Evolutionary conservation across 257 asterid species (phyloP).

Genomic region (Agastache rugosa): DNA sequence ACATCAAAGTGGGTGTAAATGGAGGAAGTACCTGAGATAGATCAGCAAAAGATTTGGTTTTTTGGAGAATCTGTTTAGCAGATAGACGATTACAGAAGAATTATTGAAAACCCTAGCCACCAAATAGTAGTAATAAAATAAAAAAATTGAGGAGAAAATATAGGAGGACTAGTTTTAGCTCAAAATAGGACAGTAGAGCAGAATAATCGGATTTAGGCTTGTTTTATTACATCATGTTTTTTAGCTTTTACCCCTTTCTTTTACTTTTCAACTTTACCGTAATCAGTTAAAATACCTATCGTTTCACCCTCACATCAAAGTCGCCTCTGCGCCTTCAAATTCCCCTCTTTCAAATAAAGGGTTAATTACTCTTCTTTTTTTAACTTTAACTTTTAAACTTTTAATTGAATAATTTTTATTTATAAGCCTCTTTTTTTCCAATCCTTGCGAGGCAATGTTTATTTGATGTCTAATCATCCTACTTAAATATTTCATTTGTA

Average conservation of each 20-base stretch:
- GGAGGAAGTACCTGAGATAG: conserved; percentile 34
- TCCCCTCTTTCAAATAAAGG: background rate
- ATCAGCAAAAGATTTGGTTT: conserved; percentile 36
- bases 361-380: no score
- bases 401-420: background rate
- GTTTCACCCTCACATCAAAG: background rate
- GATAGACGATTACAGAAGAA: conserved; percentile 33
- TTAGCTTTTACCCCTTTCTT: background rate
- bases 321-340: background rate
- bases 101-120: conserved; percentile 46
- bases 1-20: conserved; percentile 3
- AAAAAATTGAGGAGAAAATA: conserved; percentile 31
- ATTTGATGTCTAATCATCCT: no score
- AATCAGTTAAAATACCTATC: background rate
- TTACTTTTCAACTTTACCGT: conserved; percentile 20
- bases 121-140: background rate
- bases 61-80: conserved; percentile 14
- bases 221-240: conserved; percentile 32
- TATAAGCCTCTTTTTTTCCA: no score
- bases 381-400: background rate
- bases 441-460: no score
- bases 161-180: conserved; percentile 31
- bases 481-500: no score
- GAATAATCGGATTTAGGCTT: conserved; percentile 34
- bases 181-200: conserved; percentile 36